Conservation (phyloP, 2,329 filamentous ascomycete species). For the Aspergillus candidus region DNA sequence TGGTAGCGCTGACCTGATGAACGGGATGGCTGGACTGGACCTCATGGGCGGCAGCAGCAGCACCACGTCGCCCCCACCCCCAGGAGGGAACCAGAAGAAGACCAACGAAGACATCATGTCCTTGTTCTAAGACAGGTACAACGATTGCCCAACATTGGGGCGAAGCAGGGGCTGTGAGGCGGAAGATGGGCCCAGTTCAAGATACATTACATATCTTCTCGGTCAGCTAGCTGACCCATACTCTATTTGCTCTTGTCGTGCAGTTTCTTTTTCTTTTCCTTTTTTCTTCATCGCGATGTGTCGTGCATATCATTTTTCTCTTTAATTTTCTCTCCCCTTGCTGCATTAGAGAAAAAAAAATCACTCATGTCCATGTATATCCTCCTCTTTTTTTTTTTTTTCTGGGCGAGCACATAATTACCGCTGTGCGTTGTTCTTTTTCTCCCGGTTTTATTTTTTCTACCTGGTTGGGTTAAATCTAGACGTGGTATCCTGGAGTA, state of each 20-base stretch:
- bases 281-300: no score
- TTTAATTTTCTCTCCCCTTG: background rate
- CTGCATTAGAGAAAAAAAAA: background rate
- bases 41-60: conserved; percentile 53
- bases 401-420: background rate
- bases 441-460: background rate
- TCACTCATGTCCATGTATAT: conserved; percentile 2
- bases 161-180: conserved; percentile 1
- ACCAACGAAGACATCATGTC: conserved; percentile 53
- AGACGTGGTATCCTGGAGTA: no score
- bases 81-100: conserved; percentile 37
- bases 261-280: no score
- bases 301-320: background rate
- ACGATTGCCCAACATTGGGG: conserved; percentile 1
- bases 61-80: conserved; percentile 19
- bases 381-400: background rate
- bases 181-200: background rate
- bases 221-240: background rate
- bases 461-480: conserved; percentile 2
- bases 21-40: conserved; percentile 77
- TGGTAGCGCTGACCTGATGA: conserved; percentile 56
- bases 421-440: background rate
- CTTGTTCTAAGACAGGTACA: conserved; percentile 40
- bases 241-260: background rate
- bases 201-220: background rate